Base-by-base conservation (phyloP, 169 alveolate genomes). In the Plasmodium relictum region DNA sequence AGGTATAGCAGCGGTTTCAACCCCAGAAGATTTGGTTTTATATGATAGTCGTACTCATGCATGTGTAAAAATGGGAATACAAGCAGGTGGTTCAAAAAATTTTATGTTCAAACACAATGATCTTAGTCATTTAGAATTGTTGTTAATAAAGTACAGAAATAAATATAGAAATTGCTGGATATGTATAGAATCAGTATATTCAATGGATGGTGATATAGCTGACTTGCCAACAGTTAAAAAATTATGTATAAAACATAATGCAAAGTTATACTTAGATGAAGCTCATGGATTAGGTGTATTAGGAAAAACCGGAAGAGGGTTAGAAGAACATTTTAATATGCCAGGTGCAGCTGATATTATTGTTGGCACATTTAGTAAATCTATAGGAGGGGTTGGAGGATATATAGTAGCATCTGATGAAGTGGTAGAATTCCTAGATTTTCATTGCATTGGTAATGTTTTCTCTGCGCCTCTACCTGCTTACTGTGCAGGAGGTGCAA, bases 161-260 rank as follows among this genome's bases (percentile, higher is more conserved):
- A 85, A 78, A 65, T 91, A 85, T 72, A 73, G 73, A 61, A 73
- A 91, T 70, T 92, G 93, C 73, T 96, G 94, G 98, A 73, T 94
- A 10, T 83, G 96, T 44, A 61, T 94, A 20, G 98, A 96, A 89
- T 95, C 97, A 26, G 96, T 96, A n/a, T 96, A 93, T 86, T 94
- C 97, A 5, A 96, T 96, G 98, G 98, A 96, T 54, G 98, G 97
- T 7, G 98, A 96, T 66, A 93, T 96, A 42, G 92, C 95, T 0
- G 90, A 94, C 63, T 91, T 96, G 52, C 97, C 97, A 22, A 63
- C 83, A 18, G 62, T 91, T 59, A 68, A 90, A 62, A 92, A 73
- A 44, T 92, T 96, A n/a, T 88, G 95, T 9, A 73, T 93, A 42
- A 80, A 92, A 58, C 91, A 94, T 88, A 73, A 94, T 20, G 93